Evolutionary conservation across 2,329 filamentous ascomycete genomes (phyloP).

Genomic region (Rutstroemia sp.): DNA sequence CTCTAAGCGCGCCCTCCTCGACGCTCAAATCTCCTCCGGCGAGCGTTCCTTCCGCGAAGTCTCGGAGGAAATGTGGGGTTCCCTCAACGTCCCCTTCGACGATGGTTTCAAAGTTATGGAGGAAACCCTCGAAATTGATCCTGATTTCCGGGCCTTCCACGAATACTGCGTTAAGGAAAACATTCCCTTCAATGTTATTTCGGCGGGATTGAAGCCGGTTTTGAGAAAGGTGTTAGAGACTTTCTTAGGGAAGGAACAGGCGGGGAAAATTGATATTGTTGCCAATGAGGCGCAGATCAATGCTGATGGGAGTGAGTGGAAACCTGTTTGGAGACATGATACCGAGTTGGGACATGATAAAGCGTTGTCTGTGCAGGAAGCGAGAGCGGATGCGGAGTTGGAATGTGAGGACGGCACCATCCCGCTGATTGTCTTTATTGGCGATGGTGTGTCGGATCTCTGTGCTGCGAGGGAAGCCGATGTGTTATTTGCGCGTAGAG

Average conservation of each 20-base stretch:
- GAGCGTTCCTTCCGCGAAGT: conserved; percentile 61
- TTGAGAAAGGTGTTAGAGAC: conserved; percentile 53
- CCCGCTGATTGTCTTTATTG: conserved; percentile 62
- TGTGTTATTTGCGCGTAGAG: conserved; percentile 58
- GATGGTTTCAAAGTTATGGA: conserved; percentile 61
- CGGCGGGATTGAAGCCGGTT: conserved; percentile 58
- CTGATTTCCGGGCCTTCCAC: conserved; percentile 57
- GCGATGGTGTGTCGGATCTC: conserved; percentile 61
- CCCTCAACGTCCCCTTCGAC: conserved; percentile 58
- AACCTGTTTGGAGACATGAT: conserved; percentile 60
- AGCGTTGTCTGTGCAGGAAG: conserved; percentile 55
- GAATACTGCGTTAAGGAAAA: conserved; percentile 53
- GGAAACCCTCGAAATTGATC: conserved; percentile 53
- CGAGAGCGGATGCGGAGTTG: conserved; percentile 45
- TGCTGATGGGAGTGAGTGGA: conserved; percentile 52
- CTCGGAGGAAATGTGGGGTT: conserved; percentile 65
- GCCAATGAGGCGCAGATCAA: conserved; percentile 59
- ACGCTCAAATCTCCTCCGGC: conserved; percentile 57
- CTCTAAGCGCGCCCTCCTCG: conserved; percentile 46
- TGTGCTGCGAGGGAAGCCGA: conserved; percentile 59
- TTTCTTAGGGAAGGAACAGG: conserved; percentile 49
- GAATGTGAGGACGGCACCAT: conserved; percentile 52
- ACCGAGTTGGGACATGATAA: conserved; percentile 61
- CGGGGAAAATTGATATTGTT: conserved; percentile 51
- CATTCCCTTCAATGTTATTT: conserved; percentile 65